These are phyloP conservation scores for Bassia scoparia DNA, from an alignment of 148 eudicot genomes.

Conservation along the genomic window DNA sequence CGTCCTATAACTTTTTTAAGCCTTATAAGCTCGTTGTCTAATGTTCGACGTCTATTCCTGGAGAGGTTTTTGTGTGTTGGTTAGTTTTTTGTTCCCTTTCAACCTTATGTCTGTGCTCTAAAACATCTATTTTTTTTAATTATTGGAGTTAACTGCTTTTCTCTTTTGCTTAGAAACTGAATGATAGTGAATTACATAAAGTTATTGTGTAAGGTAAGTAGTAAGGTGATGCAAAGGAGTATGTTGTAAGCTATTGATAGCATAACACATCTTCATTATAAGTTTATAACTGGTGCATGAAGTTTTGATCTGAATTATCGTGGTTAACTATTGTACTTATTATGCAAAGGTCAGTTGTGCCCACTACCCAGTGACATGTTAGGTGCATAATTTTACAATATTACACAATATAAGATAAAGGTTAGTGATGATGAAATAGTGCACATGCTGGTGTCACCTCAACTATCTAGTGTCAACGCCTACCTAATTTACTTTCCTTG, in stretches of 20 bases:
- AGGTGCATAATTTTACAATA: no score
- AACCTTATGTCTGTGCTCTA: not conserved
- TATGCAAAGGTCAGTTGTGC: not conserved
- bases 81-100: not conserved
- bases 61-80: not conserved
- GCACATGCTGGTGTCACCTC: conserved; percentile 1
- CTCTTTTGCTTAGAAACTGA: no score
- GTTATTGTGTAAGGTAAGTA: no score
- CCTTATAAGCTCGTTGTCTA: conserved; percentile 13
- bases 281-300: not conserved
- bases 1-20: no score
- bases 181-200: not conserved
- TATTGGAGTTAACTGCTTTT: no score
- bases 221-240: not conserved
- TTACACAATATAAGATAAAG: no score
- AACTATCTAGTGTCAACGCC: not conserved
- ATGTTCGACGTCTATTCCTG: conserved; percentile 11
- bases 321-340: not conserved
- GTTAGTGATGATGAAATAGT: not conserved
- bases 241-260: not conserved
- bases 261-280: not conserved
- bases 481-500: no score
- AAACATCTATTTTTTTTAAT: no score
- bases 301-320: not conserved
- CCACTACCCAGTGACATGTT: not conserved